phyloP scores from a whole-genome alignment of 768 basidiomycete species.

The Galerina sulciceps region DNA sequence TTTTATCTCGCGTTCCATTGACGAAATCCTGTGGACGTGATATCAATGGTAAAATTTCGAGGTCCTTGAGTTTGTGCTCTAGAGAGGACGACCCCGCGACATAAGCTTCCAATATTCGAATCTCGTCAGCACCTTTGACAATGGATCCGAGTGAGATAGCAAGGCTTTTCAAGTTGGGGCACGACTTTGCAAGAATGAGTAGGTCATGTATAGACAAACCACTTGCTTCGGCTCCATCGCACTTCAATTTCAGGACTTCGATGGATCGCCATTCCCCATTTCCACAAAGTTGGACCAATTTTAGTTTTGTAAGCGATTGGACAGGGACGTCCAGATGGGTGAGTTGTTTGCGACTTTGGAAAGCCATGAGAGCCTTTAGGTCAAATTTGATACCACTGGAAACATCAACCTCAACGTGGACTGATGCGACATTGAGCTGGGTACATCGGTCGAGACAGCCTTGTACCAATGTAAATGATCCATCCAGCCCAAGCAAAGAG shows the following conservation, averaged over 20 bases:
- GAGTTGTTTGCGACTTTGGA: background rate
- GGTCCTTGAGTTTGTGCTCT: background rate
- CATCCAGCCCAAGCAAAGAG: background rate
- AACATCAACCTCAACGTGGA: no score
- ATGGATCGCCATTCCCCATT: background rate
- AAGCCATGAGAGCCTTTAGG: background rate
- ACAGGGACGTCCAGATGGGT: background rate
- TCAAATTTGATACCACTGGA: no score
- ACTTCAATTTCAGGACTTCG: background rate
- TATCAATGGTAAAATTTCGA: background rate
- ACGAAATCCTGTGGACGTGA: background rate
- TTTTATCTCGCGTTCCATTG: background rate
- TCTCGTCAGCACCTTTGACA: background rate
- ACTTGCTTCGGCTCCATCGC: background rate
- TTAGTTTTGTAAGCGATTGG: background rate
- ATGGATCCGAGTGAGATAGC: background rate
- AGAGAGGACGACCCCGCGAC: background rate
- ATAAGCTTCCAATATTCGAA: background rate
- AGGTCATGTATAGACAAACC: background rate
- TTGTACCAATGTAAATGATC: background rate
- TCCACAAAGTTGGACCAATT: background rate
- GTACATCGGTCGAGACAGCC: background rate
- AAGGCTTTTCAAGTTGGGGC: background rate
- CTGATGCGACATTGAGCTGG: no score
- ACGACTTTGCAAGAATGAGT: background rate